Evolutionary conservation across 305 asterid species (phyloP), one percentile per base, ranked within the genome.

Genomic region (Fraxinus platypoda): DNA sequence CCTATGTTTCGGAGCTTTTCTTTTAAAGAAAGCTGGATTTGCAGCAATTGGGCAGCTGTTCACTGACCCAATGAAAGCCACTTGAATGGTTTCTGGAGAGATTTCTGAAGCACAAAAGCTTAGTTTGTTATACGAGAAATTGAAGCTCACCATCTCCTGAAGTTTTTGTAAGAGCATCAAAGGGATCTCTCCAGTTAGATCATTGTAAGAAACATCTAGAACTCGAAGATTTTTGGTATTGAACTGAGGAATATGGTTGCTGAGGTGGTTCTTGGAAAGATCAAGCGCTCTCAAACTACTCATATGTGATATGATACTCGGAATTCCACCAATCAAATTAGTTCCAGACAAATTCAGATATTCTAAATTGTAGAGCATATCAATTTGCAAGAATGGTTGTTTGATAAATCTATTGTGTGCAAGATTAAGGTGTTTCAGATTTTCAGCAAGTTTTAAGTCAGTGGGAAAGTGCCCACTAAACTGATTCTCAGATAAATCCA

Each of bases 11-110:
- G 88, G 86, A 64, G 87, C 6, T 82, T 86, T 89, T 84, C 73
- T 89, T 78, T 85, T 86, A 62, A 95, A 88, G 21, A 90, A 86
- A 6, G 87, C 88, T 0, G 98, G 97, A 34, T 95, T 89, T 66
- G 98, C 99, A 19, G 99, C 99, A 23, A 95, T 90, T 0, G 99
- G 99, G 78, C 99, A 95, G 86, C 94, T 93, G 75, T 90, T 89
- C 0, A 87, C 84, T 25, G 97, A 93, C 57, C 97, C 98, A 3
- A 90, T 41, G 75, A 95, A 94, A 35, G 97, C 84, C 0, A 90
- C 78, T 64, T 78, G 84, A 62, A 90, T 88, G 80, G 86, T 89
- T 82, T 87, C 81, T 0, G 80, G 75, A 76, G 95, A 77, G 66
- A 95, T 84, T 21, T 81, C 84, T 1, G 97, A 84, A 37, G 86